A percentile compares a stretch with the other conserved stretches of the same genome.
Evolutionary conservation across 2,329 filamentous ascomycete species (phyloP).

Genomic region (Verticillium isaacii): DNA sequence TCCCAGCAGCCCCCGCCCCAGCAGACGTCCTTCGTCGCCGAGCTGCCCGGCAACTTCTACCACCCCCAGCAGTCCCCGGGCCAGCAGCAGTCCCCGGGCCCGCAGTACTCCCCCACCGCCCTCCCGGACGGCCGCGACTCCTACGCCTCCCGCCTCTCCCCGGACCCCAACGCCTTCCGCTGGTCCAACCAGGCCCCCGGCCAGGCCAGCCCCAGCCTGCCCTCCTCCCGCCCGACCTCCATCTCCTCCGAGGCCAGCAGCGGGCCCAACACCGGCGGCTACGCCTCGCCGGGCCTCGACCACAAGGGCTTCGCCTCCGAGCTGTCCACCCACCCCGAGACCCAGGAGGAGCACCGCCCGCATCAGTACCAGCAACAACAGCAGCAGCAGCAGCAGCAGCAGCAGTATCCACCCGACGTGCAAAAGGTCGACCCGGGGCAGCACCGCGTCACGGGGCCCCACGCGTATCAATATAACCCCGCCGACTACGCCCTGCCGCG

Average conservation of each 20-base stretch:
- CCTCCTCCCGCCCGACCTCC: constrained; percentile 29
- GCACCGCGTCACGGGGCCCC: constrained; percentile 7
- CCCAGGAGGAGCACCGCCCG: constrained; percentile 34
- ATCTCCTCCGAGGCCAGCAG: constrained; percentile 22
- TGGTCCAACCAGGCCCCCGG: constrained; percentile 21
- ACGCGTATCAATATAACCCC: constrained; percentile 28
- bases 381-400: background rate
- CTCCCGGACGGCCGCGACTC: constrained; percentile 21
- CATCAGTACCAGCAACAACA: constrained; percentile 7
- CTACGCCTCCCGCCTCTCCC: constrained; percentile 11
- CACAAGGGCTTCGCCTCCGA: constrained; percentile 36
- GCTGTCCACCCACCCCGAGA: constrained; percentile 42
- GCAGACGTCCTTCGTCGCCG: constrained; percentile 21
- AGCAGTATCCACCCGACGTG: background rate
- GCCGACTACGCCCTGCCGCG: constrained; percentile 27
- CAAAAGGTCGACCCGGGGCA: constrained; percentile 10
- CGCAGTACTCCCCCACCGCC: constrained; percentile 5
- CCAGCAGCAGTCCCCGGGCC: constrained; percentile 10
- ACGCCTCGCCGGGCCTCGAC: constrained; percentile 33
- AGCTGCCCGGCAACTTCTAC: constrained; percentile 47
- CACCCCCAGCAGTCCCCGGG: constrained; percentile 27
- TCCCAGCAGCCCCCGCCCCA: constrained; percentile 14
- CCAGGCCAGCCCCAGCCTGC: constrained; percentile 20
- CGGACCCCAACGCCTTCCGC: constrained; percentile 19
- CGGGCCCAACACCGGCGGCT: constrained; percentile 18